Evolutionary conservation across 257 asterid species (phyloP).

Genomic region (Ilex aquifolium): DNA sequence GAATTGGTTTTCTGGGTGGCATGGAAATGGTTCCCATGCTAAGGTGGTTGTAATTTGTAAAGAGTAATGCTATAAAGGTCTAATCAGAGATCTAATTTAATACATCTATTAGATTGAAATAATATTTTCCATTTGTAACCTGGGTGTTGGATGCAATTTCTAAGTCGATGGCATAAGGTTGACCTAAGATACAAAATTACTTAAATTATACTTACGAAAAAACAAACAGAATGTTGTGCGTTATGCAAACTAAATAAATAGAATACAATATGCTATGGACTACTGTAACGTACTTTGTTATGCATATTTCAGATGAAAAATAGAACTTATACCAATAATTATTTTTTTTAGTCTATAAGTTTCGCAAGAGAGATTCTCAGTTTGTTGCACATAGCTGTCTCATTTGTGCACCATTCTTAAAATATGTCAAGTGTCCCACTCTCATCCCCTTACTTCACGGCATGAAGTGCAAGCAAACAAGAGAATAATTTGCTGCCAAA

Average conservation of each 20-base stretch:
- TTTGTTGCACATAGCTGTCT: conserved; percentile 28
- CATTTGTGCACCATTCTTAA: conserved; percentile 2
- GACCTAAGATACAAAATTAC: conserved; percentile 13
- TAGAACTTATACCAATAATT: not conserved
- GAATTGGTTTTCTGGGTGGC: too few species aligned
- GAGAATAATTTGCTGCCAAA: not conserved
- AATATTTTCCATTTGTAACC: too few species aligned
- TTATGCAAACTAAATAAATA: conserved; percentile 17
- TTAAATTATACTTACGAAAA: conserved; percentile 21
- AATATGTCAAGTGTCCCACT: conserved; percentile 11
- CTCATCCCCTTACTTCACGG: conserved; percentile 26
- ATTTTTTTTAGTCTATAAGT: too few species aligned
- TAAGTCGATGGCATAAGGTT: conserved; percentile 7
- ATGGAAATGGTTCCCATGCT: too few species aligned
- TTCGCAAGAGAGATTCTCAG: conserved; percentile 6
- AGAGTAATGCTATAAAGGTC: too few species aligned
- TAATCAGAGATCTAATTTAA: too few species aligned
- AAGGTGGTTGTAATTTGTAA: too few species aligned
- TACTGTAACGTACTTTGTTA: not conserved
- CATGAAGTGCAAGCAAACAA: conserved; percentile 16
- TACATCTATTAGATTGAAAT: too few species aligned
- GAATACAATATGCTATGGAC: not conserved
- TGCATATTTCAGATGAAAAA: not conserved
- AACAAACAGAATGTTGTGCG: conserved; percentile 26
- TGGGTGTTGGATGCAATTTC: too few species aligned